Evolutionary conservation across 306 rosid genomes (phyloP).

Genomic region (Fragaria nilgerrensis): DNA sequence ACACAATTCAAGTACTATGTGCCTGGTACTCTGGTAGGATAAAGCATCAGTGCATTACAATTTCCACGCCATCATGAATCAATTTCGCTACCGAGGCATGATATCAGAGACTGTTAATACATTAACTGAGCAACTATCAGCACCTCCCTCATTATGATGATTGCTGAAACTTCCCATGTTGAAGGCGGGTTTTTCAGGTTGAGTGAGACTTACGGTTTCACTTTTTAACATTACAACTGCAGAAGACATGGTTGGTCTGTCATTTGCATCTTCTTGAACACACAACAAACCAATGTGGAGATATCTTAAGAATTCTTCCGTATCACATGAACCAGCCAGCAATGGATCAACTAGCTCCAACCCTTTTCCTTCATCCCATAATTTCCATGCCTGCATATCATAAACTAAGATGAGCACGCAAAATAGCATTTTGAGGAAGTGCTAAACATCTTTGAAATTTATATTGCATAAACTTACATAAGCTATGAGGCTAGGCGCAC

Average conservation of each 20-base stretch:
- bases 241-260: slow-evolving; percentile 37
- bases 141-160: neutral
- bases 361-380: no score
- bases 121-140: slow-evolving; percentile 4
- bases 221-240: slow-evolving; percentile 28
- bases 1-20: neutral
- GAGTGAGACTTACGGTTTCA: slow-evolving; percentile 10
- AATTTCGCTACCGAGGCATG: neutral
- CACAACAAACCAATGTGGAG: slow-evolving; percentile 36
- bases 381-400: no score
- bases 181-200: slow-evolving; percentile 24
- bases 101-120: slow-evolving; percentile 17
- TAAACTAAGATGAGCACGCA: no score
- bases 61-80: neutral
- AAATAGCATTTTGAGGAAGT: no score
- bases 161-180: neutral
- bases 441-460: no score
- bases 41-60: neutral
- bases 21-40: neutral
- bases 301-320: no score
- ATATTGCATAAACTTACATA: no score
- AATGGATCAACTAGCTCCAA: no score
- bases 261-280: slow-evolving; percentile 30
- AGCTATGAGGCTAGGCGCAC: no score
- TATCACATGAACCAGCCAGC: no score